Conservation (phyloP, 495 filamentous ascomycete species). For the Lentithecium fluviatile region DNA sequence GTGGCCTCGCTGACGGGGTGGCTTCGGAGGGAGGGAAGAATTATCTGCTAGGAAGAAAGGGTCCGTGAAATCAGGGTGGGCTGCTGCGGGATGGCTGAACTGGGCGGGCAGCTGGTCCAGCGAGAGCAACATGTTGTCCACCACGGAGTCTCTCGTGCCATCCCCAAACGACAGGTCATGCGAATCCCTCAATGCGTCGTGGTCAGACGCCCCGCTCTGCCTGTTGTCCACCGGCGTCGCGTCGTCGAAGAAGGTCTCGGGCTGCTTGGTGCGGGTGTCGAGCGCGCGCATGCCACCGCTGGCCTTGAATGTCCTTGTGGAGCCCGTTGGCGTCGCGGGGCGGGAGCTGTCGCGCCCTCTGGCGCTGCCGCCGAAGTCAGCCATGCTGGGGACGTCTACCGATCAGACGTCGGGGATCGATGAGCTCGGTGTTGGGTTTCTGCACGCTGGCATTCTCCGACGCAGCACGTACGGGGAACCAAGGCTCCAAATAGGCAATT, state of each 20-base stretch:
- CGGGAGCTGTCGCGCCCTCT: slow-evolving; percentile 21
- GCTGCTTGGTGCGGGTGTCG: slow-evolving; percentile 23
- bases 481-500: slow-evolving; percentile 1
- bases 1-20: slow-evolving; percentile 53
- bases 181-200: slow-evolving; percentile 60
- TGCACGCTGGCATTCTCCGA: slow-evolving; percentile 19
- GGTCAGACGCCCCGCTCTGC: slow-evolving; percentile 9
- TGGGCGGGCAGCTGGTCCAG: slow-evolving; percentile 32
- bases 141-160: slow-evolving; percentile 78
- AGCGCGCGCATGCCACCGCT: slow-evolving; percentile 22
- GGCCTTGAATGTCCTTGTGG: slow-evolving; percentile 18
- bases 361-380: slow-evolving; percentile 11
- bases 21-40: slow-evolving; percentile 17
- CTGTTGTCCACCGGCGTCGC: slow-evolving; percentile 33
- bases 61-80: slow-evolving; percentile 29
- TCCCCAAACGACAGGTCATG: slow-evolving; percentile 83
- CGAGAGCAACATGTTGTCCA: slow-evolving; percentile 47
- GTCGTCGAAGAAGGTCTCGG: slow-evolving; percentile 39
- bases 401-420: slow-evolving; percentile 14
- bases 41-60: slow-evolving; percentile 33
- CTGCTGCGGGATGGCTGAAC: slow-evolving; percentile 15
- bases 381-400: slow-evolving; percentile 15
- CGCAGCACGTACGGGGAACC: slow-evolving; percentile 8
- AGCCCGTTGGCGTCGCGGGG: slow-evolving; percentile 25
- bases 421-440: not conserved